phyloP scores from a whole-genome alignment of 306 rosid species.

The Phaseolus lunatus region DNA sequence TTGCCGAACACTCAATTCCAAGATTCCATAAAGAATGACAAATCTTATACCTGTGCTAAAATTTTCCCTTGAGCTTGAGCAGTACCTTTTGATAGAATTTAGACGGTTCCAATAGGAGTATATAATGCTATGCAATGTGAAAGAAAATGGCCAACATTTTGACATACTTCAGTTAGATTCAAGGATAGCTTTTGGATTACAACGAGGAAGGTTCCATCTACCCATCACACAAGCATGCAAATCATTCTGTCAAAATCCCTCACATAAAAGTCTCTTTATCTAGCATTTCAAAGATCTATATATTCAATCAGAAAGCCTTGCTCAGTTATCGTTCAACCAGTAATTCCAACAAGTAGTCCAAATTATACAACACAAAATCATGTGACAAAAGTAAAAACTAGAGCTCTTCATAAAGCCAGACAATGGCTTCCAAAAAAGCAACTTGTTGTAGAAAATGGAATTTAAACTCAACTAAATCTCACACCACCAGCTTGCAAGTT shows the following conservation, averaged over 20 bases:
- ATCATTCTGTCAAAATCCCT: neutral
- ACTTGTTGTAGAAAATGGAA: too few species aligned
- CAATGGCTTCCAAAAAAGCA: neutral
- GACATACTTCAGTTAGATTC: constrained; percentile 1
- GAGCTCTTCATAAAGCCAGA: neutral
- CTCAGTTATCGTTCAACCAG: neutral
- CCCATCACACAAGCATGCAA: neutral
- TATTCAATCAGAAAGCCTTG: neutral
- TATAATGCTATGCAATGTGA: neutral
- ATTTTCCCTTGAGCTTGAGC: neutral
- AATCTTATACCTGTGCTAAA: neutral
- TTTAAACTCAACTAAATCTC: too few species aligned
- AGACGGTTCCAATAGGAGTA: neutral
- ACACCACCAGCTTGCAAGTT: too few species aligned
- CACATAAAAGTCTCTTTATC: neutral
- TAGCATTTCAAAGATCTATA: neutral
- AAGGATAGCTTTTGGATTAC: neutral
- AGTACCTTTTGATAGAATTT: neutral
- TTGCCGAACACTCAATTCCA: neutral
- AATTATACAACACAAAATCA: neutral
- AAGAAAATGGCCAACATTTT: neutral
- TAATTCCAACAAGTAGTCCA: constrained; percentile 1
- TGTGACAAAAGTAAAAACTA: neutral
- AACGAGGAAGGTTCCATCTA: neutral
- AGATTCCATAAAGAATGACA: neutral